Evolutionary conservation across 345 rosid species (phyloP).

Genomic region (Eutrema heterophyllum): DNA sequence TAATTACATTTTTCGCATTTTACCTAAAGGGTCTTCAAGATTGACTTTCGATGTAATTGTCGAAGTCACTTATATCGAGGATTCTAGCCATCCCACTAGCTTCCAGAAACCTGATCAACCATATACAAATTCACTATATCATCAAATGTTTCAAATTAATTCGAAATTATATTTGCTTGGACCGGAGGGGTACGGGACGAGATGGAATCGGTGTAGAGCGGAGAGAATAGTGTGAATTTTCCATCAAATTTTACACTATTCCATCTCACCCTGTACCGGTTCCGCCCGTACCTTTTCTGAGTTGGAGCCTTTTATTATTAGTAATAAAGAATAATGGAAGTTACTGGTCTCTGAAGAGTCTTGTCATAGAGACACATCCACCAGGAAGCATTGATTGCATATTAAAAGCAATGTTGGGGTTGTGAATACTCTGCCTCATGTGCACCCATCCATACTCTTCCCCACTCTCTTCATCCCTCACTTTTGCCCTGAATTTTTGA

Average conservation of each 20-base stretch:
- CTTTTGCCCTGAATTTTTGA: slow-evolving; percentile 49
- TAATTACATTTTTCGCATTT: neutral
- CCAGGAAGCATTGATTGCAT: slow-evolving; percentile 66
- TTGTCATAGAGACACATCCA: slow-evolving; percentile 56
- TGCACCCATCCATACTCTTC: slow-evolving; percentile 76
- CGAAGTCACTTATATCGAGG: slow-evolving; percentile 57
- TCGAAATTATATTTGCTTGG: neutral
- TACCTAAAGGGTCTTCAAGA: slow-evolving; percentile 9
- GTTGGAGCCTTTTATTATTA: neutral
- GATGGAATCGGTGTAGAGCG: too few species aligned
- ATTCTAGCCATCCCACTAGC: slow-evolving; percentile 55
- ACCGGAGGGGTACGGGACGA: too few species aligned
- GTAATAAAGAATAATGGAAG: neutral
- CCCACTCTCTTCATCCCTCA: slow-evolving; percentile 49
- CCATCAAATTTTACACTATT: too few species aligned
- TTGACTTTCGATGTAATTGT: slow-evolving; percentile 36
- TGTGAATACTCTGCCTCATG: slow-evolving; percentile 89
- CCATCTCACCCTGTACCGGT: too few species aligned
- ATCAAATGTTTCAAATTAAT: neutral
- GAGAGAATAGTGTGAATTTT: too few species aligned
- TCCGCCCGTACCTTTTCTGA: too few species aligned
- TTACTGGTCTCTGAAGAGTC: slow-evolving; percentile 51
- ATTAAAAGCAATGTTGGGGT: slow-evolving; percentile 79
- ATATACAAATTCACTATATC: slow-evolving; percentile 4
- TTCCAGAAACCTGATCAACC: slow-evolving; percentile 53